These are phyloP conservation scores for Pyricularia pennisetigena DNA, from an alignment of 2,329 filamentous ascomycete genomes.

Conservation along the genomic window DNA sequence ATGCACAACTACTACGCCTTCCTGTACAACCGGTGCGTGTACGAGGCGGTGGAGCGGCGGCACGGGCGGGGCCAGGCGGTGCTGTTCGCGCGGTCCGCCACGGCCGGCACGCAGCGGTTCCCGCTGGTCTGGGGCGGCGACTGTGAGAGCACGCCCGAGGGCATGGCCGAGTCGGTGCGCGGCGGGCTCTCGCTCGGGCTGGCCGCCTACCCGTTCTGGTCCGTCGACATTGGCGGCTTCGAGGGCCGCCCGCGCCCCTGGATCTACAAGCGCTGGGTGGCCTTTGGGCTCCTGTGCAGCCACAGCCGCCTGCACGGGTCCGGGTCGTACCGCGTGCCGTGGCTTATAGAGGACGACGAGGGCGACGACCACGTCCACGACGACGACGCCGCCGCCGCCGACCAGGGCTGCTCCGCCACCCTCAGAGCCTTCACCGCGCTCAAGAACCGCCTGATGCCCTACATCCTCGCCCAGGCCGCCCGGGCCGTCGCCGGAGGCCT, in stretches of 20 bases:
- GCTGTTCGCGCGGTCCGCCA: slow-evolving; percentile 56
- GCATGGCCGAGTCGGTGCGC: slow-evolving; percentile 52
- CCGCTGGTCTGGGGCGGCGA: slow-evolving; percentile 67
- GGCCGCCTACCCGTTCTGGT: slow-evolving; percentile 20
- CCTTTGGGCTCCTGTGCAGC: slow-evolving; percentile 61
- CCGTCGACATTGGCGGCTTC: slow-evolving; percentile 31
- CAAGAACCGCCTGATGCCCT: slow-evolving; percentile 43
- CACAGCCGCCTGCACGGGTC: slow-evolving; percentile 64
- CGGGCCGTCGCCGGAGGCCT: slow-evolving; percentile 10
- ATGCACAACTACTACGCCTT: slow-evolving; percentile 78
- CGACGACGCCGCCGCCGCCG: too few species aligned
- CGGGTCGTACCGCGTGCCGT: slow-evolving; percentile 63
- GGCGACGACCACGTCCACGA: too few species aligned
- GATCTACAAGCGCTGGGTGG: slow-evolving; percentile 71
- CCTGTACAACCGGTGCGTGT: slow-evolving; percentile 61
- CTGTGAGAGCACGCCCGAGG: slow-evolving; percentile 64
- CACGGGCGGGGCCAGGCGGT: slow-evolving; percentile 45
- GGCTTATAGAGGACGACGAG: slow-evolving; percentile 60
- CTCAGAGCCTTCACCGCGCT: slow-evolving; percentile 37
- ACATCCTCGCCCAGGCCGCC: slow-evolving; percentile 34
- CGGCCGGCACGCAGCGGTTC: slow-evolving; percentile 59
- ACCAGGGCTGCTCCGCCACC: slow-evolving; percentile 40
- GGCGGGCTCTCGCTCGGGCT: slow-evolving; percentile 19
- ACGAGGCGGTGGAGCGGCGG: slow-evolving; percentile 51
- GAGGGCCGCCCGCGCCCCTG: slow-evolving; percentile 57